Evolutionary conservation across 1,139 yeast genomes (phyloP), one percentile per base, ranked within the genome.

Genomic region (Pichia sp.): DNA sequence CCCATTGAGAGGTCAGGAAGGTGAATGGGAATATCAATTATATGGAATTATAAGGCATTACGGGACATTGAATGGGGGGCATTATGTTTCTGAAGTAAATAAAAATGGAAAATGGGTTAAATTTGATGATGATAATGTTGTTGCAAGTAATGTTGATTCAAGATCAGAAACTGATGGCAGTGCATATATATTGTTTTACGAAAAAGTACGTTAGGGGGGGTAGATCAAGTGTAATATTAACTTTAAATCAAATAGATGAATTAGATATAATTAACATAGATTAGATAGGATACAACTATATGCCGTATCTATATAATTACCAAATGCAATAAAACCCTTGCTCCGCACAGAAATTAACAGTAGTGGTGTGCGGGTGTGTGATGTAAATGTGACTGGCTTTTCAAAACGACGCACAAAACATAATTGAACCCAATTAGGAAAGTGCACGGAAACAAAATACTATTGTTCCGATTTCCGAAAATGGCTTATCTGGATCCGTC

Each of bases 111-210:
- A 74, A 56, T 84, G 92, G 92, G 81, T 84, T 59, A 74, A 76
- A 51, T 85, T 84, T 63, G 92, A 85, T 59, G 94, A 85, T 62
- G 88, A 82, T 1, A 74, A 74, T 48, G 70, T 71, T 9, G 68
- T 69, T 20, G 80, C 78, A 56, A 82, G 84, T 13, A 68, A 68
- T 9, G 18, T 41, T 12, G 44, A 45, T 15, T 37, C 7, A 18
- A 22, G 8, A 16, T 30, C 34, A 46, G 57, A 67, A 16, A 65
- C 63, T 30, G 70, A 68, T 44, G 72, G 76, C 43, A 87, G 83
- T 56, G 90, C 81, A 4, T 85, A 84, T 62, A 86, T 84, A n/a
- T 66, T 84, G 57, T 82, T 84, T 61, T 85, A 84, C 59, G 84
- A 79, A 59, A 67, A 78, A 47, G 61, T 46, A 7, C 12, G 36